Base-by-base conservation (phyloP, 2,329 filamentous ascomycete genomes). In the Sporothrix variecibatus region DNA sequence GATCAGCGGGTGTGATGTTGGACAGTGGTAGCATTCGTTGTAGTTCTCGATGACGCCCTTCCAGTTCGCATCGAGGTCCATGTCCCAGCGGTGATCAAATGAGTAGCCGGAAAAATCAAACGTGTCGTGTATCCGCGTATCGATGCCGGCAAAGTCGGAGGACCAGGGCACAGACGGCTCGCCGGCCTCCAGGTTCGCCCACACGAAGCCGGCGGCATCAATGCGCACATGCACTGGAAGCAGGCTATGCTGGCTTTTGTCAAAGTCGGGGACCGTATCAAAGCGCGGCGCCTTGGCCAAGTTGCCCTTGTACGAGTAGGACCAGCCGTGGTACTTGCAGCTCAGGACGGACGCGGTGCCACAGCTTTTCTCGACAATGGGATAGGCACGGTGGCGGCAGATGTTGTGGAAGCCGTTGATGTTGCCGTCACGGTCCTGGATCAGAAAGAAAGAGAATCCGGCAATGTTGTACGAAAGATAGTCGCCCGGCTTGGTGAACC, bases 1-100 rank as follows among this genome's bases (percentile, higher is more conserved):
- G 53, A 87, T 82, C 73, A 84, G 82, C 0, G 86, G 86, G 74
- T 87, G 85, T 1, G 84, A 83, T 1, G 84, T 86, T 49, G 83
- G 82, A 77, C 85, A 87, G 78, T 87, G 86, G 78, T 87, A 87
- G 79, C 78, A 79, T 56, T 78, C 85, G 78, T 87, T 87, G 80
- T 85, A 87, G 78, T 87, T 86, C 76, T 87, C 85, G 31, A 82
- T 80, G 8, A 84, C 78, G 5, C 77, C 77, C 75, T 84, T 84
- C 83, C 83, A 84, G 75, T 84, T 84, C 69, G 82, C 81, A 0
- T 80, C 78, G 3, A 81, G 78, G 12, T 80, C 78, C 74, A 82
- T 77, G 6, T 81, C 80, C 80, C 76, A 77, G 11, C 58, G 56
- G 46, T 77, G 76, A 12, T 28, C 28, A 23, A 31, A 60, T 26